Evolutionary conservation across 2,329 filamentous ascomycete species (phyloP).

Genomic region (Microdochium bolleyi): DNA sequence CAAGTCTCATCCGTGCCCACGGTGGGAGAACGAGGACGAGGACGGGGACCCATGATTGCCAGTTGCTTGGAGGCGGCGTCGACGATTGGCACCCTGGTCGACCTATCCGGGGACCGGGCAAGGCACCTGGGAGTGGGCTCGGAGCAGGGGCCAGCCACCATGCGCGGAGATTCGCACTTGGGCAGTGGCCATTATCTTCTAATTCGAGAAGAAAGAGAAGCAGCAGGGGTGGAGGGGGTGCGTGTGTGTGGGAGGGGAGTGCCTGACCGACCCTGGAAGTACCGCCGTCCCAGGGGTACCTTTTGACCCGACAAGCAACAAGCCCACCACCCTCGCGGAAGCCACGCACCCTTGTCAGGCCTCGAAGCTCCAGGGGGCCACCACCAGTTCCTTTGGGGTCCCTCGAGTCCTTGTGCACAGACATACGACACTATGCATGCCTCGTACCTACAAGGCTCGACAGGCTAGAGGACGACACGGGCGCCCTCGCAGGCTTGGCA

Average conservation of each 20-base stretch:
- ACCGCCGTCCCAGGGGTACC: not conserved
- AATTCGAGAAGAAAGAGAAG: not conserved
- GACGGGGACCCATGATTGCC: not conserved
- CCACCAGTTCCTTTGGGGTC: not conserved
- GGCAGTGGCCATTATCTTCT: not conserved
- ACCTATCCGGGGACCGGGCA: not conserved
- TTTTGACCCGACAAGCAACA: not conserved
- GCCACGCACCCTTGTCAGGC: not conserved
- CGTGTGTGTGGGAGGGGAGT: not conserved
- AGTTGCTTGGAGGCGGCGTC: not conserved
- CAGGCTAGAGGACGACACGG: not conserved
- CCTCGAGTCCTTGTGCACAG: not conserved
- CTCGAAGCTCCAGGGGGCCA: not conserved
- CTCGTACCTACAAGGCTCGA: no score
- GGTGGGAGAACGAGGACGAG: not conserved
- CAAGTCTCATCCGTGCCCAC: not conserved
- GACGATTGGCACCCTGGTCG: not conserved
- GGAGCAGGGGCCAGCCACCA: not conserved
- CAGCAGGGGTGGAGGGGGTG: not conserved
- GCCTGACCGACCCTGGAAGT: not conserved
- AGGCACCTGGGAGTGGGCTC: not conserved
- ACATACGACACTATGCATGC: not conserved
- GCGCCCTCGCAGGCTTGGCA: not conserved
- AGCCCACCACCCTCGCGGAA: no score
- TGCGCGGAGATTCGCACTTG: conserved; percentile 1